Evolutionary conservation across 75 land plant species (phyloP), one percentile per base, ranked within the genome.

Genomic region (Adiantum capillusveneris): DNA sequence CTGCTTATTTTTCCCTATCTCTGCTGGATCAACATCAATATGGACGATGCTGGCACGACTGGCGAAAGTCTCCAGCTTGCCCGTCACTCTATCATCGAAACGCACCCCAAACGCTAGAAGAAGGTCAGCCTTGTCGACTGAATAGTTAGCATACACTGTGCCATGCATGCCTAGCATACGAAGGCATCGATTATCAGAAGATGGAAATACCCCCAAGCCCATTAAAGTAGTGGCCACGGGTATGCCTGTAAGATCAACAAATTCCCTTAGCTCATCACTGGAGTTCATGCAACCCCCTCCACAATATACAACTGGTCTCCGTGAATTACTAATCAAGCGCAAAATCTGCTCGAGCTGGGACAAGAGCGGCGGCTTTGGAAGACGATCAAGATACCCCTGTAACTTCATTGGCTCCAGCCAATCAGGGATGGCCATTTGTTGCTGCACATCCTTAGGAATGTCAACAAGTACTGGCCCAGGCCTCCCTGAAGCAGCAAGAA

Each of bases 151-250:
- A 70, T 83, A 83, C 19, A 93, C 87, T 36, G 90, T 88, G 7
- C 94, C 98, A 54, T 88, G 94, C 94, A 93, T 93, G 27, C 98
- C 98, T 6, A 93, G 74, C 94, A 93, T 93, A 9, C 66, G 76
- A 13, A 92, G 63, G 13, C 75, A 78, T 7, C 80, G 63, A 13
- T 75, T 69, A 65, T 79, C 84, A 0, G 69, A 62, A 1, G 61
- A 54, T 3, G 98, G 90, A 48, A 65, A 93, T 1, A 68, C 64
- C 1, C 95, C 98, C 44, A 93, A 68, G 3, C 98, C 94, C 98
- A 93, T 88, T 53, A 93, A 57, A 31, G 98, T 93, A 55, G 78
- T 79, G 9, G 94, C 72, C 0, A 93, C 84, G 0, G 90, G 98
- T 31, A 93, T 84, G 17, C 84, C 86, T 0, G 97, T 87, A 19